Base-by-base conservation (phyloP, 495 filamentous ascomycete species). In the Glutinoglossum americanum region DNA sequence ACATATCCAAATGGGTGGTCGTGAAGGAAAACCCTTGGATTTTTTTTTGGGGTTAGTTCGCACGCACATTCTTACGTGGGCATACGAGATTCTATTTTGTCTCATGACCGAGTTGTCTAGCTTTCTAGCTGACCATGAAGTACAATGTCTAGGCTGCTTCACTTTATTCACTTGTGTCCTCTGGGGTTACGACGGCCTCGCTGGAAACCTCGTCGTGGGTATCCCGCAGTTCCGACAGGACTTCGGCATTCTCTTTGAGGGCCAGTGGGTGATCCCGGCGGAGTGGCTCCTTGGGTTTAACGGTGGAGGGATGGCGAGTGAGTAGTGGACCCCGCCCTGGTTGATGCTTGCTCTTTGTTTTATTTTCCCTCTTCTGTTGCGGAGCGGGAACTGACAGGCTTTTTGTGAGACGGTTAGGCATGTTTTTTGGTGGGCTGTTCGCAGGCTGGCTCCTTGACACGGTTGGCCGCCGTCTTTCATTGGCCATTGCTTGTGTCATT, bases 391-490 rank as follows among this genome's bases (percentile, higher is more conserved):
- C 44, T 47, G 44, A 47, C 21, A n/a, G 3, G 44, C 15, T 3
- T n/a, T 17, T n/a, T 4, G 4, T 17, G 44, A n/a, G 44, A 13
- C 13, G 4, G 17, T 17, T 47, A 47, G 44, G 44, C 13, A 47
- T 47, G 53, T 70, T 71, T 58, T 63, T 67, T 35, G 68, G 69
- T n/a, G 69, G 65, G 30, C 65, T 71, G 21, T 17, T 63, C 1
- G 67, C 63, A 49, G 66, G 69, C 15, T 65, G 49, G 8, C 39
- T 68, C 9, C 62, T 65, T 1, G 67, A 68, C 41, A 55, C 58
- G 2, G 56, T 65, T 25, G 69, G 69, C 6, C 62, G 69, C 23
- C 62, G 62, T 27, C 45, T 56, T 44, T 57, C 56, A 13, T 48
- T 67, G 41, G 35, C n/a, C 4, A 55, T 61, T 26, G 65, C 62